These are phyloP conservation scores for Aegilops bicornis DNA, from an alignment of 176 grass and related monocot genomes.

Conservation along the genomic window DNA sequence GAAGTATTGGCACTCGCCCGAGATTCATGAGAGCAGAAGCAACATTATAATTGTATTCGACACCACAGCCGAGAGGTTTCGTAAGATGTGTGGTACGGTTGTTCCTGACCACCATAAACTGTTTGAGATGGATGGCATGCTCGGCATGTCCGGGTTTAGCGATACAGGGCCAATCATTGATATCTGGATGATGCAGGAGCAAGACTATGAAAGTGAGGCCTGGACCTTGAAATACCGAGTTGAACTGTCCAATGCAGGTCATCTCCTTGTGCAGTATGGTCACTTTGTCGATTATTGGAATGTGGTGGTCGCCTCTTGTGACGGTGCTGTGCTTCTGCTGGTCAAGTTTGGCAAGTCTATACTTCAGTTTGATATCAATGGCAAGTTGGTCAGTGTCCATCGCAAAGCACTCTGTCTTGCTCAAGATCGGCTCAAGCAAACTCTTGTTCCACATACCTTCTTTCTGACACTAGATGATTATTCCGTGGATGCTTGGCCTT, in stretches of 20 bases:
- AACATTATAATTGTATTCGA: not conserved
- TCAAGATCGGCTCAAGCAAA: not conserved
- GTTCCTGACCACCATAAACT: rapidly evolving
- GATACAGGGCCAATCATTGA: not conserved
- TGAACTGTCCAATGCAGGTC: not conserved
- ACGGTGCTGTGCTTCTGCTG: not conserved
- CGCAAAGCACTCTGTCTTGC: rapidly evolving
- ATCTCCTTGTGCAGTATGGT: not conserved
- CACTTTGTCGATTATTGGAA: not conserved
- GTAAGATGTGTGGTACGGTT: not conserved
- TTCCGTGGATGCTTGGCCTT: not conserved
- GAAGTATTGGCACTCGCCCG: too few species aligned
- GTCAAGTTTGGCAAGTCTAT: not conserved
- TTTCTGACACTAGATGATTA: not conserved
- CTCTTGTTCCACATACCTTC: not conserved
- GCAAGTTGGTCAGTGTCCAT: not conserved
- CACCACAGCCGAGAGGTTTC: not conserved
- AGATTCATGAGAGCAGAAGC: not conserved
- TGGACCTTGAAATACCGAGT: not conserved
- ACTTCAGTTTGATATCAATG: not conserved
- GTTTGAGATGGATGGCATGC: not conserved
- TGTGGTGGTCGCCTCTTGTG: not conserved
- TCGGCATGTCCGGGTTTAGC: not conserved
- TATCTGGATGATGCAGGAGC: not conserved
- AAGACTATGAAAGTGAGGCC: not conserved